Conservation (phyloP, 1,139 yeast species). For the Debaryomycetaceae sp. region DNA sequence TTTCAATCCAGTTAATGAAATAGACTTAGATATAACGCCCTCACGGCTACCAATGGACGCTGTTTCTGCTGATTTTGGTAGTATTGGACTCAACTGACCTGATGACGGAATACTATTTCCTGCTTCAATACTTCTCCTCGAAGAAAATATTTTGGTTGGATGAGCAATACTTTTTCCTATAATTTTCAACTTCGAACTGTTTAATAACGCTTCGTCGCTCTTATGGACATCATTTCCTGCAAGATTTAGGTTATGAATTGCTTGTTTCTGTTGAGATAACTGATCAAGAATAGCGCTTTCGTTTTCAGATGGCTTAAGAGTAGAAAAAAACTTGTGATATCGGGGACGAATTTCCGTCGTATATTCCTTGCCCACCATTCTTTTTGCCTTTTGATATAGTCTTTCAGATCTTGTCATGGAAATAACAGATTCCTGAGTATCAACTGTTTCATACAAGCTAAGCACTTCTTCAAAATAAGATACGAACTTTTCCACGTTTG, state of each 20-base stretch:
- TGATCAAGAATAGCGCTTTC: slow-evolving; percentile 1
- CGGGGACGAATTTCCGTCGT: background rate
- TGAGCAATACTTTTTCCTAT: slow-evolving; percentile 17
- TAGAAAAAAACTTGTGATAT: background rate
- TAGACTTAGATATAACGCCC: slow-evolving; percentile 24
- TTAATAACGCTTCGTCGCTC: background rate
- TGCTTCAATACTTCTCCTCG: slow-evolving; percentile 4
- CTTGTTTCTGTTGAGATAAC: background rate
- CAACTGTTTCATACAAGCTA: background rate
- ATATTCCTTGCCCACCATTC: background rate
- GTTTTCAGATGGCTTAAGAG: background rate
- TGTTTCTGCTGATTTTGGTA: slow-evolving; percentile 2
- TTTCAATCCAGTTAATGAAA: slow-evolving; percentile 28
- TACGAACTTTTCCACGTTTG: background rate
- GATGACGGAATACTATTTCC: background rate
- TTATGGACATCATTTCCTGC: background rate
- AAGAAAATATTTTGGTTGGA: slow-evolving; percentile 16
- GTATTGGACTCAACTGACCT: background rate
- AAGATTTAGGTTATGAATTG: background rate
- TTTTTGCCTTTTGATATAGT: background rate
- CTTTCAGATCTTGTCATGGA: background rate
- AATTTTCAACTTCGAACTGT: slow-evolving; percentile 13
- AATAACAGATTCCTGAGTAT: background rate
- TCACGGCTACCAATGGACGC: background rate
- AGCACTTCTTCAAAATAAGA: background rate